A percentile compares a stretch with the other conserved stretches of the same genome.
Evolutionary conservation across 2,329 filamentous ascomycete species (phyloP).

Genomic region (Aspergillus sp.): DNA sequence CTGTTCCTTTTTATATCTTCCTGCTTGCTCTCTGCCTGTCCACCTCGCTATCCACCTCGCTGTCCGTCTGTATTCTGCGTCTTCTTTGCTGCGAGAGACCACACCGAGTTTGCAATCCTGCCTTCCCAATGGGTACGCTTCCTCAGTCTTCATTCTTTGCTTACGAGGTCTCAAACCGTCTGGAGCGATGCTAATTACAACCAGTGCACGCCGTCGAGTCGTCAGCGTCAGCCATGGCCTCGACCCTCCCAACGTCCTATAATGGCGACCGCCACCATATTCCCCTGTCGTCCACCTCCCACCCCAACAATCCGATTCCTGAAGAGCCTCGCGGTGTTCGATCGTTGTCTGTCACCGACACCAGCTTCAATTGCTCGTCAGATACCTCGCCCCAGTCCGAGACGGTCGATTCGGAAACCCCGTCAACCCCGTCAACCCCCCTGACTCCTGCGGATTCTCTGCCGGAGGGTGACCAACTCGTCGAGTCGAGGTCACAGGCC

Average conservation of each 20-base stretch:
- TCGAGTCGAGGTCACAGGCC: constrained; percentile 7
- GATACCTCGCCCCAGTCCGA: constrained; percentile 22
- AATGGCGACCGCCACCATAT: constrained; percentile 20
- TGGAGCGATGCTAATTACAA: too few relatives aligned
- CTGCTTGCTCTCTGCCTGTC: too few relatives aligned
- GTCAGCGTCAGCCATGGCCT: constrained; percentile 17
- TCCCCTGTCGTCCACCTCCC: constrained; percentile 34
- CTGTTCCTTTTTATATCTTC: too few relatives aligned
- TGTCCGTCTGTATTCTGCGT: too few relatives aligned
- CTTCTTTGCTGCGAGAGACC: too few relatives aligned
- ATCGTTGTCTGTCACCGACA: constrained; percentile 27
- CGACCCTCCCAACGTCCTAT: constrained; percentile 12
- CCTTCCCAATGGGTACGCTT: constrained; percentile 13
- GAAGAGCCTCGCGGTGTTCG: constrained; percentile 36
- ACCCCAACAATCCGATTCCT: constrained; percentile 40
- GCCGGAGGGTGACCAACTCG: constrained; percentile 24
- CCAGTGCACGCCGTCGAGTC: constrained; percentile 23
- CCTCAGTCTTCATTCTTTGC: constrained; percentile 4
- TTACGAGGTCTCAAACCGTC: too few relatives aligned
- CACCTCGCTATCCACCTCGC: too few relatives aligned
- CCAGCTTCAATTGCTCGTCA: constrained; percentile 19
- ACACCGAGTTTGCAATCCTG: too few relatives aligned
- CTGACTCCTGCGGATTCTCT: constrained; percentile 30
- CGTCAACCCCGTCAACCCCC: constrained; percentile 36
- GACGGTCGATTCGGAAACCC: constrained; percentile 28